Conservation (phyloP, 345 rosid genomes). For the Hypericum androsaemum region DNA sequence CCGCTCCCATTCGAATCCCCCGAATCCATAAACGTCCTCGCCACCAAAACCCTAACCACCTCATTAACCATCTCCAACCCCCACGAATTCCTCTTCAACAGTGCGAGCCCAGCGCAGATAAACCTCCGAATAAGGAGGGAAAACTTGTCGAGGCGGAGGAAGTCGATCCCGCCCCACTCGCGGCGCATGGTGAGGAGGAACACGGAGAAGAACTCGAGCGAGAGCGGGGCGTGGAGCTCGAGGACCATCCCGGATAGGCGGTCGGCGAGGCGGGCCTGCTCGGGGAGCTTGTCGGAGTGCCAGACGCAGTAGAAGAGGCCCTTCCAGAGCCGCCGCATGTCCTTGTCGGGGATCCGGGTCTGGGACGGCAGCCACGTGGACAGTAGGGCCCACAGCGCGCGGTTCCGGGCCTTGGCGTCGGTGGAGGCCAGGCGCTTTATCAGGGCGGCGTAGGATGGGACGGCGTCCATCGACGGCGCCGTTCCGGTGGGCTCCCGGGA, state of each 20-base stretch:
- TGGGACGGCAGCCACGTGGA: constrained; percentile 67
- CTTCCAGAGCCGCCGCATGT: constrained; percentile 86
- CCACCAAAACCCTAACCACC: constrained; percentile 39
- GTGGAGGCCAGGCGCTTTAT: constrained; percentile 66
- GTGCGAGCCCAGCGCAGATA: constrained; percentile 32
- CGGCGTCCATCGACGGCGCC: constrained; percentile 30
- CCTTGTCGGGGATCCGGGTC: constrained; percentile 47
- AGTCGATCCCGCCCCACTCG: constrained; percentile 87
- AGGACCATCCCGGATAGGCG: constrained; percentile 48
- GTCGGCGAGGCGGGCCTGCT: constrained; percentile 56
- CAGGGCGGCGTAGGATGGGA: constrained; percentile 25
- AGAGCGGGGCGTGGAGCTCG: constrained; percentile 35
- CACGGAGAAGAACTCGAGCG: constrained; percentile 56
- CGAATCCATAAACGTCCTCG: constrained; percentile 36
- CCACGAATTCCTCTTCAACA: constrained; percentile 49
- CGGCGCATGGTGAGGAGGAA: constrained; percentile 88
- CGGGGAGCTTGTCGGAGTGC: constrained; percentile 77
- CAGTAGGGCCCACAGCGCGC: constrained; percentile 43
- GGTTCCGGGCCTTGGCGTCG: constrained; percentile 54
- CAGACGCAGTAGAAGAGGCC: constrained; percentile 95
- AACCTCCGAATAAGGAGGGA: constrained; percentile 76
- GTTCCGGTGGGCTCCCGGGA: background rate
- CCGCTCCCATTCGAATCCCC: constrained; percentile 61
- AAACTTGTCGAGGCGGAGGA: constrained; percentile 77
- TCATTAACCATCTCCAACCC: constrained; percentile 41